Evolutionary conservation across 2,329 filamentous ascomycete species (phyloP).

Genomic region (Ophiognomonia clavigignenti-juglandacearum): DNA sequence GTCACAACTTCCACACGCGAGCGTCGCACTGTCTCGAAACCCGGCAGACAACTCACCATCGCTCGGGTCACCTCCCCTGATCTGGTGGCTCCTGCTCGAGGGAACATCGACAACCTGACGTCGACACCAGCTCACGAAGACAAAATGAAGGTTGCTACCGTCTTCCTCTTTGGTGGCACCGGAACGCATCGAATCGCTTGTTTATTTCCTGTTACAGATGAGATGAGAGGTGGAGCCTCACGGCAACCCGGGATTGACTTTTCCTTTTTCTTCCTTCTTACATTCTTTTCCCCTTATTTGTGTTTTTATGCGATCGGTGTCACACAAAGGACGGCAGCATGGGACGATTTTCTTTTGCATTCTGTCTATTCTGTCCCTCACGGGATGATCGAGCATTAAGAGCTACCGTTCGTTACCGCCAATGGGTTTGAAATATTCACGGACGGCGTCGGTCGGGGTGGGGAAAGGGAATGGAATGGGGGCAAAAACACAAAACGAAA

Average conservation of each 20-base stretch:
- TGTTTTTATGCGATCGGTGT: background rate
- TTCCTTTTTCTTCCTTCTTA: background rate
- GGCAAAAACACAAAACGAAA: background rate
- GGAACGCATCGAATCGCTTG: constrained; percentile 4
- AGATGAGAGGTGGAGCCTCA: constrained; percentile 16
- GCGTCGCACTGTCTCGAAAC: background rate
- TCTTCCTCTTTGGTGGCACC: constrained; percentile 8
- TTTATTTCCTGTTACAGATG: constrained; percentile 1
- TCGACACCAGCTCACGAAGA: background rate
- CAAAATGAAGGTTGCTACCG: constrained; percentile 4
- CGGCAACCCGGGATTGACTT: constrained; percentile 7
- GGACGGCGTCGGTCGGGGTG: background rate
- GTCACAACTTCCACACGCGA: background rate
- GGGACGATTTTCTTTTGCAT: constrained; percentile 4
- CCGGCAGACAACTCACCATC: background rate
- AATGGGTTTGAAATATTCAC: background rate
- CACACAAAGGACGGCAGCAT: background rate
- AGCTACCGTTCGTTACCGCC: constrained; percentile 8
- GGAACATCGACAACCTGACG: background rate
- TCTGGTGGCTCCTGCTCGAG: background rate
- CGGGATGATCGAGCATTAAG: constrained; percentile 11
- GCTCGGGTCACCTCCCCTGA: background rate
- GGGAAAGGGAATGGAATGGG: background rate
- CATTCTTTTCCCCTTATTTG: background rate
- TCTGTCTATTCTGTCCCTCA: constrained; percentile 8